These are phyloP conservation scores for Selenicereus undatus DNA, from an alignment of 148 eudicot genomes.

Conservation along the genomic window DNA sequence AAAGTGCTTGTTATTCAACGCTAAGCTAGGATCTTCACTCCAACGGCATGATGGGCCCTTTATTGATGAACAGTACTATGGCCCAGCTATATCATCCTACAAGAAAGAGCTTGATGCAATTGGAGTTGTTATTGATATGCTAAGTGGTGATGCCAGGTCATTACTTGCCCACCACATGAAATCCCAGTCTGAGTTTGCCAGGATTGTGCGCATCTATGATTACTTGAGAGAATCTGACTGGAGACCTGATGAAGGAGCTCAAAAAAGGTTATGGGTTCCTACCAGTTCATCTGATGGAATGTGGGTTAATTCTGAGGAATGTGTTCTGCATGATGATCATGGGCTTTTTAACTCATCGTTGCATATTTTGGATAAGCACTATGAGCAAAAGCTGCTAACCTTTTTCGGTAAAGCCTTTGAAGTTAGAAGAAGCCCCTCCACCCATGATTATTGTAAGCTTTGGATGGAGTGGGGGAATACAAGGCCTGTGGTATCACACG, in stretches of 20 bases:
- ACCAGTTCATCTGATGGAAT: slow-evolving; percentile 32
- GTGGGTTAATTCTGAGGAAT: slow-evolving; percentile 47
- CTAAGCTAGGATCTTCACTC: slow-evolving; percentile 29
- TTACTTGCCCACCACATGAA: slow-evolving; percentile 41
- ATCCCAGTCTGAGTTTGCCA: slow-evolving; percentile 26
- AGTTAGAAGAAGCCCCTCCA: slow-evolving; percentile 44
- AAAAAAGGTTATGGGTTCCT: slow-evolving; percentile 46
- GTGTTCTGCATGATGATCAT: slow-evolving; percentile 50
- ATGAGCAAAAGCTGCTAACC: slow-evolving; percentile 28
- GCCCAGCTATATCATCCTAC: slow-evolving; percentile 31
- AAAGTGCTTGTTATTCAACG: slow-evolving; percentile 39
- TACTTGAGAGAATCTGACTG: slow-evolving; percentile 35
- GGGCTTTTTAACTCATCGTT: slow-evolving; percentile 37
- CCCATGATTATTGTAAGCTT: slow-evolving; percentile 48
- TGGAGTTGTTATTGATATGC: slow-evolving; percentile 38
- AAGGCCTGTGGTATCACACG: slow-evolving; percentile 20
- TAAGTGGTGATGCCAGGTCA: slow-evolving; percentile 24
- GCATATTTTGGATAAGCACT: slow-evolving; percentile 39
- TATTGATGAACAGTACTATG: slow-evolving; percentile 57
- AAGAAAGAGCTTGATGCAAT: slow-evolving; percentile 39
- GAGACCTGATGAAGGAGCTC: slow-evolving; percentile 27
- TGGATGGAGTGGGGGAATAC: slow-evolving; percentile 68
- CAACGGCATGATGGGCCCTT: slow-evolving; percentile 51
- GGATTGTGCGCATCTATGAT: slow-evolving; percentile 41
- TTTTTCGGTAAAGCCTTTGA: slow-evolving; percentile 41